Percentiles rank a stretch among this genome's conserved stretches.
Evolutionary conservation across 495 filamentous ascomycete species (phyloP).

Genomic region (Penicillium chermesinum): DNA sequence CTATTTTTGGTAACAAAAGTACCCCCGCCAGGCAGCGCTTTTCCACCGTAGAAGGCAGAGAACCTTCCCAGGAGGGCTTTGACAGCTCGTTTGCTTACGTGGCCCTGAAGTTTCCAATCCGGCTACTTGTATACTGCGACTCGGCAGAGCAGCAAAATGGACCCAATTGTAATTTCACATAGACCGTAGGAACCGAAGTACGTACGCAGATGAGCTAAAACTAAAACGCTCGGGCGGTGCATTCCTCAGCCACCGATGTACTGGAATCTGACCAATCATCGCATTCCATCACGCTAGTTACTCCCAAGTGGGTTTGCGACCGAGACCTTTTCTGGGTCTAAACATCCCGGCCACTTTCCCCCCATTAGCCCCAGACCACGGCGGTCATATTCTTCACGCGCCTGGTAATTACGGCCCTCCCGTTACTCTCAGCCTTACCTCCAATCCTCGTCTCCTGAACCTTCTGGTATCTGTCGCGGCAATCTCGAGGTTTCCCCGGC

Average conservation of each 20-base stretch:
- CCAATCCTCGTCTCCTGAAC: background rate
- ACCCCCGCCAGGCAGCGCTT: conserved; percentile 20
- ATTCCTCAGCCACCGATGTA: conserved; percentile 3
- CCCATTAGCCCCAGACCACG: no score
- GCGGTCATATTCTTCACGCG: background rate
- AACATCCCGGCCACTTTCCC: conserved; percentile 6
- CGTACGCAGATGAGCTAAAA: no score
- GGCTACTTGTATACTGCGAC: no score
- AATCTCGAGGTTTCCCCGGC: background rate
- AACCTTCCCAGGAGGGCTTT: conserved; percentile 8
- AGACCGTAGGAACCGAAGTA: no score
- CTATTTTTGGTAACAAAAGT: conserved; percentile 22
- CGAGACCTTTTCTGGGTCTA: conserved; percentile 9
- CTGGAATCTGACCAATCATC: conserved; percentile 8
- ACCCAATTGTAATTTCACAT: no score
- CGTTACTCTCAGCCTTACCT: background rate
- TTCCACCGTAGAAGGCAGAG: no score
- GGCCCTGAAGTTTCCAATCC: no score
- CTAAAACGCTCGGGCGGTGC: conserved; percentile 1
- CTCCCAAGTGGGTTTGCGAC: conserved; percentile 11
- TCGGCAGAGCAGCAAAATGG: no score
- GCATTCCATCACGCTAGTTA: background rate
- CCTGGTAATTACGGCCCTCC: background rate
- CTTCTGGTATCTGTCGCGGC: background rate
- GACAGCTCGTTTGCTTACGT: conserved; percentile 11